These are phyloP conservation scores for Draba incana DNA, from an alignment of 345 rosid genomes.

Conservation along the genomic window DNA sequence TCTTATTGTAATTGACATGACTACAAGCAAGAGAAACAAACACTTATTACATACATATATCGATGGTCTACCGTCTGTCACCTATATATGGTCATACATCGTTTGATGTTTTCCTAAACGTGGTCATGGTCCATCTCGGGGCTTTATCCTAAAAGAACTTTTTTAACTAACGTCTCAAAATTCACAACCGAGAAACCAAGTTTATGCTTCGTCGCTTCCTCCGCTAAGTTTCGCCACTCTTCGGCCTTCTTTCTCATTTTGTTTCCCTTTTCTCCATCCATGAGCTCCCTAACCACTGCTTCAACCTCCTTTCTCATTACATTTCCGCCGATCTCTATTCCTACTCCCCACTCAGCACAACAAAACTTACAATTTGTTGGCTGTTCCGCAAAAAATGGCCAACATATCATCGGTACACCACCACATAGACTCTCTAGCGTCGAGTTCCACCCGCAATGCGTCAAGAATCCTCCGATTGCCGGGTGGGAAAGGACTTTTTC, in stretches of 20 bases:
- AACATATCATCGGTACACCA: conserved; percentile 56
- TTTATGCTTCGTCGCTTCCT: conserved; percentile 20
- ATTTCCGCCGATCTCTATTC: conserved; percentile 53
- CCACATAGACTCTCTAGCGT: conserved; percentile 49
- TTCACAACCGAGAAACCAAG: conserved; percentile 44
- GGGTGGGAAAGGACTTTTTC: conserved; percentile 54
- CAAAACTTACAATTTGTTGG: conserved; percentile 55
- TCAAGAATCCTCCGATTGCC: conserved; percentile 55
- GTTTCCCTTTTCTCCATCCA: conserved; percentile 51
- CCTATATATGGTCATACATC: background rate
- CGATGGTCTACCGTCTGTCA: too few relatives aligned
- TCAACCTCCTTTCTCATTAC: conserved; percentile 55
- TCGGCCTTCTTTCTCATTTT: conserved; percentile 48
- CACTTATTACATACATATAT: background rate
- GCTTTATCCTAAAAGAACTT: conserved; percentile 30
- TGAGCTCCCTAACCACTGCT: conserved; percentile 49
- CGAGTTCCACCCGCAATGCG: conserved; percentile 67
- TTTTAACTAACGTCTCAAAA: conserved; percentile 37
- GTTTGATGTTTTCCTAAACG: background rate
- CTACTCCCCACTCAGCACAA: conserved; percentile 53
- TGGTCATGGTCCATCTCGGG: background rate
- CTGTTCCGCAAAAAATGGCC: conserved; percentile 65
- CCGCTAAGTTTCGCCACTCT: conserved; percentile 48
- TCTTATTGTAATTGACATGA: background rate
- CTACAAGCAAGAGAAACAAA: background rate